A percentile compares a stretch with the other conserved stretches of the same genome.
Conservation (phyloP, 2,329 filamentous ascomycete species). For the Aspergillus floridensis region DNA sequence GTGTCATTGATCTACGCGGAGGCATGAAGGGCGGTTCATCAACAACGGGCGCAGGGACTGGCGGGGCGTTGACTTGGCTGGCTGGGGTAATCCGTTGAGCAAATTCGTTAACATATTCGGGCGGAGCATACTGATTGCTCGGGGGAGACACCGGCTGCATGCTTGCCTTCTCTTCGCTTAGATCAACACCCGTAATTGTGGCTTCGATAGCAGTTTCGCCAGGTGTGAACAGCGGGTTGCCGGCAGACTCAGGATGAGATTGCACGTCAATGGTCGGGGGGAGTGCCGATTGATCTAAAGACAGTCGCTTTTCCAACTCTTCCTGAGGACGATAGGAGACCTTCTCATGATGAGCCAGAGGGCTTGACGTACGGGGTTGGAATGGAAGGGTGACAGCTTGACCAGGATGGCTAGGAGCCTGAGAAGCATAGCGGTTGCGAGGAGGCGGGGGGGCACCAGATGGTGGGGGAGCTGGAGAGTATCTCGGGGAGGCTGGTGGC, state of each 20-base stretch:
- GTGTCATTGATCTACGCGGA: slow-evolving; percentile 54
- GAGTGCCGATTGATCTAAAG: slow-evolving; percentile 24
- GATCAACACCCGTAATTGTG: slow-evolving; percentile 4
- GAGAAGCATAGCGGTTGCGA: slow-evolving; percentile 42
- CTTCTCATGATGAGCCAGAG: slow-evolving; percentile 54
- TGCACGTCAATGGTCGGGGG: slow-evolving; percentile 21
- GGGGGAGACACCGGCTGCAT: slow-evolving; percentile 27
- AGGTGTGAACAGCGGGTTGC: neutral
- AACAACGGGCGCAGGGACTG: slow-evolving; percentile 20
- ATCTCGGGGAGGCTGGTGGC: slow-evolving; percentile 40
- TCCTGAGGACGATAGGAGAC: slow-evolving; percentile 32
- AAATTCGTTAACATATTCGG: slow-evolving; percentile 33
- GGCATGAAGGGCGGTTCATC: slow-evolving; percentile 35
- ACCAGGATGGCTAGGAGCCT: slow-evolving; percentile 29
- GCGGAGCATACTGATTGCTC: slow-evolving; percentile 33
- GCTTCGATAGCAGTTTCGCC: slow-evolving; percentile 8
- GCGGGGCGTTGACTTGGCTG: slow-evolving; percentile 6
- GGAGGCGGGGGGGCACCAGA: slow-evolving; percentile 24
- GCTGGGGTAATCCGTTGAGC: slow-evolving; percentile 29
- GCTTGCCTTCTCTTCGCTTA: slow-evolving; percentile 6
- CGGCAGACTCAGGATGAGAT: slow-evolving; percentile 16
- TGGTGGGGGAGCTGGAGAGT: slow-evolving; percentile 47
- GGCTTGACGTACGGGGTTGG: slow-evolving; percentile 64
- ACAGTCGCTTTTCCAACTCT: slow-evolving; percentile 20
- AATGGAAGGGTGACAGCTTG: slow-evolving; percentile 48